Base-by-base conservation (phyloP, 352 stramenopile species). In the Pilasporangium apinafurcum region DNA sequence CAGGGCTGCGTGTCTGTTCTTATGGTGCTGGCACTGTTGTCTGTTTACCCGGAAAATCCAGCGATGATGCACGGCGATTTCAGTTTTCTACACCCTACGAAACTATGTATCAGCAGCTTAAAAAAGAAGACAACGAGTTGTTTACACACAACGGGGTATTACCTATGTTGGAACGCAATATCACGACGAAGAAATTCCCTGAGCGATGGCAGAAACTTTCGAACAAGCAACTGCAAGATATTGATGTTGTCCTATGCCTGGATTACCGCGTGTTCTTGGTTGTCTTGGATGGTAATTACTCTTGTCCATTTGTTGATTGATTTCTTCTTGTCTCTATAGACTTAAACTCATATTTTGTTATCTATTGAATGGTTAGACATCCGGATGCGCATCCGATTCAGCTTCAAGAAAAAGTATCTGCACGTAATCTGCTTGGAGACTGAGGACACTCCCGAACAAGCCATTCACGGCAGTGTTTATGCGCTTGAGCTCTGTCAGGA, bases 361-460 rank as follows among this genome's bases (percentile, higher is more conserved):
- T 31, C 10, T 10, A 8, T 34, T 41, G n/a, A 37, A 17, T 26
- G 17, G 7, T 4, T 42, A 83, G 70, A 83, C 45, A 59, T 80
- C 38, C 63, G 66, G 30, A 72, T 63, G 63, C 60, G 69, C 18
- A 58, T 82, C 43, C 63, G 59, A 20, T 33, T 72, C 14, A 70
- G 54, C 47, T 65, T 73, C 38, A 72, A 61, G 41, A 61, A 73
- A 47, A 75, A 80, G 26, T 61, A 59, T 17, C 49, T 94, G 25
- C 80, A 92, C 44, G 39, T 93, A 28, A 80, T 94, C 44, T 92
- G 83, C 37, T 48, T 94, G 17, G 81, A 93, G 37, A 82, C 71
- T 17, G 65, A 71, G 24, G 82, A 94, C 55, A 87, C 82, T 0
- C 68, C 81, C 2, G 59, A 86, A 25, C 63, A 86, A n/a, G 82